Evolutionary conservation across 2,329 filamentous ascomycete species (phyloP).

Genomic region (Lachnellula cervina): DNA sequence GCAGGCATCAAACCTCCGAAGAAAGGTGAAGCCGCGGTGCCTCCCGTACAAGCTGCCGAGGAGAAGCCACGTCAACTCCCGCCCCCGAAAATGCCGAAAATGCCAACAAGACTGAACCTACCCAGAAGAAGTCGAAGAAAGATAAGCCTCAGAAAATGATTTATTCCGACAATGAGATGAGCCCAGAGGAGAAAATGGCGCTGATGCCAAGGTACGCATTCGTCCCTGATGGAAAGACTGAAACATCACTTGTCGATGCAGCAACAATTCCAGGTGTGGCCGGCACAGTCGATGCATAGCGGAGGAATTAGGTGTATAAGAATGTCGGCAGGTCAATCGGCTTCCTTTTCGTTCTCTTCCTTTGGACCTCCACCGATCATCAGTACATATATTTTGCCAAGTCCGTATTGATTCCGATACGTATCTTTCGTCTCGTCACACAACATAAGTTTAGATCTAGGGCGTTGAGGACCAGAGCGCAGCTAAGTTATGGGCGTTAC

Average conservation of each 20-base stretch:
- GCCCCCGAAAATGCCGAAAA: constrained; percentile 28
- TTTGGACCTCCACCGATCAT: constrained; percentile 8
- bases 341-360: constrained; percentile 17
- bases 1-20: constrained; percentile 50
- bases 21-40: constrained; percentile 39
- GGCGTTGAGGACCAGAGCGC: constrained; percentile 12
- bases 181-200: constrained; percentile 88
- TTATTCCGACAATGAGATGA: constrained; percentile 74
- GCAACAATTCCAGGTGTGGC: constrained; percentile 21
- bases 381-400: neutral
- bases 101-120: constrained; percentile 34
- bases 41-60: constrained; percentile 37
- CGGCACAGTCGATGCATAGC: constrained; percentile 22
- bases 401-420: neutral
- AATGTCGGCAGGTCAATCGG: constrained; percentile 18
- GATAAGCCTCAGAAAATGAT: constrained; percentile 68
- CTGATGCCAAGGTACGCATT: constrained; percentile 70
- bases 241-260: constrained; percentile 28
- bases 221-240: constrained; percentile 40
- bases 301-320: constrained; percentile 1
- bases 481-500: constrained; percentile 27
- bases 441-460: neutral
- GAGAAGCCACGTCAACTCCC: constrained; percentile 33
- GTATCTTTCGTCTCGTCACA: neutral
- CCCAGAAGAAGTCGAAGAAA: constrained; percentile 64